These are phyloP conservation scores for Termitomyces sp. DNA, from an alignment of 768 basidiomycete genomes.

Conservation along the genomic window DNA sequence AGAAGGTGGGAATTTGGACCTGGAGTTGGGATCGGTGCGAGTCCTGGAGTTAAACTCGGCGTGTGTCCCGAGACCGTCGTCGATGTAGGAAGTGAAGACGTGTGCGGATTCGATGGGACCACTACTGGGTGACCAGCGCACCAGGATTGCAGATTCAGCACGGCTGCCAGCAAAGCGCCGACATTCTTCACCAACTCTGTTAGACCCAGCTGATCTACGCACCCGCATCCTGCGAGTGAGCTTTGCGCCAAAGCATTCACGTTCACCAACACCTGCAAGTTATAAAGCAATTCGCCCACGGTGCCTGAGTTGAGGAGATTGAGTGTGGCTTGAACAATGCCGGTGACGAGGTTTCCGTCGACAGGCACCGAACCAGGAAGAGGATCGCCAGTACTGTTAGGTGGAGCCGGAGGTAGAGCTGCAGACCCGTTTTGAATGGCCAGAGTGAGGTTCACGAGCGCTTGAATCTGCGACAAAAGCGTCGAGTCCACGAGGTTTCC, in stretches of 20 bases:
- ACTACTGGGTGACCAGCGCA: constrained; percentile 10
- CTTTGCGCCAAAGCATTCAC: neutral
- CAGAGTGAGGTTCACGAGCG: constrained; percentile 5
- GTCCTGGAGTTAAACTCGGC: neutral
- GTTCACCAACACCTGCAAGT: constrained; percentile 4
- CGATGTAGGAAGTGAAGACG: neutral
- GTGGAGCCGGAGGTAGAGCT: neutral
- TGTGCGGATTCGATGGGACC: neutral
- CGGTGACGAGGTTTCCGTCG: constrained; percentile 9
- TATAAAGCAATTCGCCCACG: constrained; percentile 3
- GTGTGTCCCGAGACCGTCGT: neutral
- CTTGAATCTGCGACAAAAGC: constrained; percentile 6
- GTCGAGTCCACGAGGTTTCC: constrained; percentile 1
- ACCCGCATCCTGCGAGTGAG: constrained; percentile 11
- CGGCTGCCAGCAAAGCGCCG: constrained; percentile 1
- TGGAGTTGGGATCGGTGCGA: neutral
- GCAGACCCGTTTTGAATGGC: constrained; percentile 3
- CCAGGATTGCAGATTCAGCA: constrained; percentile 9
- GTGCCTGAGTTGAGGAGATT: constrained; percentile 10
- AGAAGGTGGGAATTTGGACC: neutral
- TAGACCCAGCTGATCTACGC: constrained; percentile 7
- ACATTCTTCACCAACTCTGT: constrained; percentile 4
- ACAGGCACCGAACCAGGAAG: neutral
- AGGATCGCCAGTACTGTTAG: neutral
- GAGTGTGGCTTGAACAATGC: constrained; percentile 11